These are phyloP conservation scores for Anaeramoeba flamelloides DNA, from an alignment of 78 protist species.

Conservation along the genomic window DNA sequence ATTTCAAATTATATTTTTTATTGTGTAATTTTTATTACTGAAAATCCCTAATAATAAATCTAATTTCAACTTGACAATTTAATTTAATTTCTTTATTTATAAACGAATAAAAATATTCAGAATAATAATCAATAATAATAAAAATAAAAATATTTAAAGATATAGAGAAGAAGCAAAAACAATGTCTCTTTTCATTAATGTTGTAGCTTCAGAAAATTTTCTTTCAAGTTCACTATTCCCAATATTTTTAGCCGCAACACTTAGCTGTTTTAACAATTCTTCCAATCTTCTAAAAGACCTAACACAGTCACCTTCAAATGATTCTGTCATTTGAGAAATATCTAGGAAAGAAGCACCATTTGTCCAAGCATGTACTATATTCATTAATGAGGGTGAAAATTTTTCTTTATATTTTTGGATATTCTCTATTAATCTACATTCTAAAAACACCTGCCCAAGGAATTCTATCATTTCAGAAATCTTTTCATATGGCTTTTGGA, in stretches of 20 bases:
- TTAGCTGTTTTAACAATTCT: conserved; percentile 76
- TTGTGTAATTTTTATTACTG: too few species aligned
- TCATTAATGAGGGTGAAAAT: conserved; percentile 56
- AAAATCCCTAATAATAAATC: too few species aligned
- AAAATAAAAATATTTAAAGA: background rate
- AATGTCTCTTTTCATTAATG: conserved; percentile 64
- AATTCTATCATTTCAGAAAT: background rate
- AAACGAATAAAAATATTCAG: too few species aligned
- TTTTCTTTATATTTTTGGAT: conserved; percentile 35
- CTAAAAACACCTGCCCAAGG: conserved; percentile 35
- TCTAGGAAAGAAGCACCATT: conserved; percentile 66
- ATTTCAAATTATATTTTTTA: too few species aligned
- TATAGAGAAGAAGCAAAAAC: conserved; percentile 86
- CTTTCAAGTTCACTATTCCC: conserved; percentile 6
- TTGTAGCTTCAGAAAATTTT: conserved; percentile 15
- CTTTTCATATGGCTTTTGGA: background rate
- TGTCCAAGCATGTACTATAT: conserved; percentile 40
- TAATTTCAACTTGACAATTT: too few species aligned
- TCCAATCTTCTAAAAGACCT: conserved; percentile 49
- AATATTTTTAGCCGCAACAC: conserved; percentile 52
- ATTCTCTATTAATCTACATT: conserved; percentile 45
- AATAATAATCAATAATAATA: too few species aligned
- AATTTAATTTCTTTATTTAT: too few species aligned
- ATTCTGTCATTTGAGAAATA: conserved; percentile 55
- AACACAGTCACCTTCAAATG: conserved; percentile 78